phyloP scores from a whole-genome alignment of 306 rosid genomes.

The Gleditsia sinensis region DNA sequence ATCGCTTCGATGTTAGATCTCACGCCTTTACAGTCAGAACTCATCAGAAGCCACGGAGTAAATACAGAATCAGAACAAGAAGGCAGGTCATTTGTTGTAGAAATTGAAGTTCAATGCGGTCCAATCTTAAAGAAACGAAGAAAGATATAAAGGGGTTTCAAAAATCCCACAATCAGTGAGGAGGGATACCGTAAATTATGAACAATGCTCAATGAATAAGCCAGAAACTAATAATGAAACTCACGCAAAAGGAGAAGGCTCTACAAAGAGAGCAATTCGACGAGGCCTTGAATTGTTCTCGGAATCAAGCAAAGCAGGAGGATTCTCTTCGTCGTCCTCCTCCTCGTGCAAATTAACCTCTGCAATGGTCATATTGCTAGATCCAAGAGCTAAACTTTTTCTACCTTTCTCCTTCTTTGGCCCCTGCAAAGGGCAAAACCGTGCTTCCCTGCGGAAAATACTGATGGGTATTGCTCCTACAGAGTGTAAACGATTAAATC shows the following conservation, averaged over 20 bases:
- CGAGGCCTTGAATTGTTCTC: slow-evolving; percentile 76
- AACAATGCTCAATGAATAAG: background rate
- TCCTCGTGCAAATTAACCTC: slow-evolving; percentile 42
- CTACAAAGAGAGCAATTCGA: slow-evolving; percentile 94
- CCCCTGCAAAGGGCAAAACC: slow-evolving; percentile 29
- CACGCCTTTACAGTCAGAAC: slow-evolving; percentile 5
- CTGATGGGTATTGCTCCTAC: slow-evolving; percentile 45
- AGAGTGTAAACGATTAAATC: slow-evolving; percentile 33
- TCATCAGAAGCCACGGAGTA: slow-evolving; percentile 32
- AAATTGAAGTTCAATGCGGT: background rate
- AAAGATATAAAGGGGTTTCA: slow-evolving; percentile 8
- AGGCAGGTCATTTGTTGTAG: slow-evolving; percentile 2
- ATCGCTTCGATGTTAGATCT: background rate
- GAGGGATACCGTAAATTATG: background rate
- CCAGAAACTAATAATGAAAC: slow-evolving; percentile 27
- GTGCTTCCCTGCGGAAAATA: slow-evolving; percentile 35
- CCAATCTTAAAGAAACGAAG: background rate
- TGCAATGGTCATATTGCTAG: slow-evolving; percentile 67
- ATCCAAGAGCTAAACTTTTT: slow-evolving; percentile 42
- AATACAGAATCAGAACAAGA: slow-evolving; percentile 13
- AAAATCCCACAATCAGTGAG: slow-evolving; percentile 20
- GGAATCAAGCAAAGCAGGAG: slow-evolving; percentile 63
- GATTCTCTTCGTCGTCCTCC: slow-evolving; percentile 65
- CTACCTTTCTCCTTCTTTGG: slow-evolving; percentile 27
- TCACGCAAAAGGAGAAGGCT: slow-evolving; percentile 99